Base-by-base conservation (phyloP, 1,139 yeast species). In the Fermentozyma sake region DNA sequence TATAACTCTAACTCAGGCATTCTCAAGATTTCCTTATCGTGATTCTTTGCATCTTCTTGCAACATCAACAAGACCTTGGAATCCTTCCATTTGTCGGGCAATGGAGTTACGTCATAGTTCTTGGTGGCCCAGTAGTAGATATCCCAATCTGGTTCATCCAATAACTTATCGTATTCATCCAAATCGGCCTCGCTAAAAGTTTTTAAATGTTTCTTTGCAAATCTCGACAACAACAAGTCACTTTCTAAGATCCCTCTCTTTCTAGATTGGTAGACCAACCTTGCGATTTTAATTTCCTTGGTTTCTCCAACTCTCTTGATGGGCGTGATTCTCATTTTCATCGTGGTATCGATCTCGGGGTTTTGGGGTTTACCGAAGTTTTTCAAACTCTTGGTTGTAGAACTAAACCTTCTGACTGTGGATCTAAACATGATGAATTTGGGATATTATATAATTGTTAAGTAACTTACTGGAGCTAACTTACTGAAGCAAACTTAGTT, bases 61-160 rank as follows among this genome's bases (percentile, higher is more conserved):
- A 91, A 62, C 61, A 70, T 52, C 33, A 55, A 53, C 65, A 91
- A 68, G 24, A 91, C 61, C 45, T 70, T 60, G 11, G 85, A 75
- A 34, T 79, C 51, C 50, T 77, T 68, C 95, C 96, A 89, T 46
- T 72, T 71, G 25, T 83, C 89, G 5, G 97, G 96, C 40, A 89
- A 66, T 10, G 95, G 95, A 29, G 89, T 83, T 14, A 80, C 76
- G 20, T 75, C 78, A 46, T 67, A 83, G 57, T 85, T 85, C 44
- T 74, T 72, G 6, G 96, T 86, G 14, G 95, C 96, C 97, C 98
- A 91, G 61, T 91, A 91, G 57, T 86, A 93, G 38, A 91, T 89
- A 52, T 91, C 98, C 98, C 98, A 93, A 55, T 91, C 99, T 10
- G 91, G 76, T 57, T 89, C 95, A 53, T 93, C 95, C 50, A 91